These are phyloP conservation scores for Marasmius sp. DNA, from an alignment of 1,284 basidiomycete species.

Conservation along the genomic window DNA sequence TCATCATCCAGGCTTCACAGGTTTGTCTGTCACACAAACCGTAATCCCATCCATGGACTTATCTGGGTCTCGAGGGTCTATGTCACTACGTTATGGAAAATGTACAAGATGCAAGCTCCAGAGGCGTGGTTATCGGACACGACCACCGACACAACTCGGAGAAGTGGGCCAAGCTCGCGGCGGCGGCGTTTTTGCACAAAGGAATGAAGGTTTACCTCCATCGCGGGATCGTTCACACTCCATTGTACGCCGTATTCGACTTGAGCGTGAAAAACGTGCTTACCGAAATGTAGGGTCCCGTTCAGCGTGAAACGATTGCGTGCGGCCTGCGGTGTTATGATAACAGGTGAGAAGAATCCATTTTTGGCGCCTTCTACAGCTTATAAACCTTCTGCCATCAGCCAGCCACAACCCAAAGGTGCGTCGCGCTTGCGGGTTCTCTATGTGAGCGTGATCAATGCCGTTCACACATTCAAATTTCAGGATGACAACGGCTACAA, in stretches of 20 bases:
- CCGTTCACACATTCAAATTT: neutral
- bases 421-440: constrained; percentile 4
- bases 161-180: constrained; percentile 74
- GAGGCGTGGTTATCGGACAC: constrained; percentile 79
- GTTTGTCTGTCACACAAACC: constrained; percentile 29
- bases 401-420: constrained; percentile 88
- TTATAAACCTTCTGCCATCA: constrained; percentile 24
- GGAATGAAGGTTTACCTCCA: constrained; percentile 73
- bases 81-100: constrained; percentile 65
- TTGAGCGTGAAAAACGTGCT: neutral
- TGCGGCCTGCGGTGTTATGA: constrained; percentile 85
- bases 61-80: constrained; percentile 52
- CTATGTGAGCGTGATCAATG: neutral
- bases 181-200: constrained; percentile 62
- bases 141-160: constrained; percentile 81
- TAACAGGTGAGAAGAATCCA: constrained; percentile 57
- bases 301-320: constrained; percentile 67
- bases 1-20: constrained; percentile 81
- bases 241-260: constrained; percentile 52
- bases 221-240: constrained; percentile 74
- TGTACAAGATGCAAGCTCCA: constrained; percentile 48
- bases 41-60: constrained; percentile 1
- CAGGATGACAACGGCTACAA: constrained; percentile 88
- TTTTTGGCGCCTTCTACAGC: neutral
- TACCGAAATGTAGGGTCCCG: constrained; percentile 50